Conservation (phyloP, 2,329 filamentous ascomycete genomes). For the Neofusicoccum sp. region DNA sequence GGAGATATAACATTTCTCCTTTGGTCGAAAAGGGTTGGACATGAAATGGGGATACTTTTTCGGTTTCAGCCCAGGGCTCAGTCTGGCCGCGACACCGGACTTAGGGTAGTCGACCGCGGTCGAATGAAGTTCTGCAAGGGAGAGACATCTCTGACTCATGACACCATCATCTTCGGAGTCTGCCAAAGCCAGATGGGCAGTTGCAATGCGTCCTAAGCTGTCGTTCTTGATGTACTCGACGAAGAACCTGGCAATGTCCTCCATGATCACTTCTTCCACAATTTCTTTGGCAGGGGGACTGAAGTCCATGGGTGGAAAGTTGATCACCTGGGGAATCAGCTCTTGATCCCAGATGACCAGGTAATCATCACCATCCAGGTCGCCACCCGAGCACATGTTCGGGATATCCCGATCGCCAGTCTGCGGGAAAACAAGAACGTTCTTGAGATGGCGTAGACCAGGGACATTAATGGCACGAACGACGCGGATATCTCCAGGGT, state of each 20-base stretch:
- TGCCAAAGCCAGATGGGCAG: conserved; percentile 74
- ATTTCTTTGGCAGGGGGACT: conserved; percentile 56
- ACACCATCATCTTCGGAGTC: conserved; percentile 65
- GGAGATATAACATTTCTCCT: conserved; percentile 61
- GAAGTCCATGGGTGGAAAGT: conserved; percentile 76
- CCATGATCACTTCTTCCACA: conserved; percentile 63
- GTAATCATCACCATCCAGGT: conserved; percentile 94
- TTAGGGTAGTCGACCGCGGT: conserved; percentile 93
- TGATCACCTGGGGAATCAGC: conserved; percentile 64
- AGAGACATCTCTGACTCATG: conserved; percentile 66
- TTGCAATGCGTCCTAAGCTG: conserved; percentile 73
- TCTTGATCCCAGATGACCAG: conserved; percentile 86
- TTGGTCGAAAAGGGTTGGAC: conserved; percentile 59
- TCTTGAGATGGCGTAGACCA: conserved; percentile 70
- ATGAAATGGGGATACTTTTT: conserved; percentile 80
- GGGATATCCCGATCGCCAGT: conserved; percentile 80
- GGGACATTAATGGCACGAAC: conserved; percentile 78
- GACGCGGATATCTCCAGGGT: conserved; percentile 86
- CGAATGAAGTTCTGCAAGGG: conserved; percentile 79
- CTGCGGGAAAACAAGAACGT: conserved; percentile 85
- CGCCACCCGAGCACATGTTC: conserved; percentile 94
- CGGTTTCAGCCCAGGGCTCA: conserved; percentile 62
- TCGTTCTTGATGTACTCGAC: conserved; percentile 93
- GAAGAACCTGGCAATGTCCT: conserved; percentile 81
- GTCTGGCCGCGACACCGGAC: conserved; percentile 73